phyloP scores from a whole-genome alignment of 2,329 filamentous ascomycete species.

The Fusarium secorum region DNA sequence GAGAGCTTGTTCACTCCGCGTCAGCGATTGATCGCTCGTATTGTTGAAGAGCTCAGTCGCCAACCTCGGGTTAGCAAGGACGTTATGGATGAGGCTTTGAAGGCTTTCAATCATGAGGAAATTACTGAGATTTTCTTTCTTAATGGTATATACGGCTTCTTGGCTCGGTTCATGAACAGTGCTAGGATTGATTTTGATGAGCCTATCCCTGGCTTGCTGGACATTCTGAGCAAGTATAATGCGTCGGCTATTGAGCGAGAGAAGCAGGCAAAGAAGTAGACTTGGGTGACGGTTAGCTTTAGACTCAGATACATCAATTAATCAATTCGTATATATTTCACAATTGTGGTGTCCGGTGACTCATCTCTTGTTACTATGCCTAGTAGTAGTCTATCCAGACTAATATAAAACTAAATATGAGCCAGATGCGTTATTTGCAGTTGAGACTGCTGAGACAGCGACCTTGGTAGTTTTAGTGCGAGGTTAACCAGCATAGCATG shows the following conservation, averaged over 20 bases:
- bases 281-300: accelerated
- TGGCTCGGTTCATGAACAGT: constrained; percentile 10
- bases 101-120: not conserved
- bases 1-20: not conserved
- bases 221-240: constrained; percentile 2
- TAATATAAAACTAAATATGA: not conserved
- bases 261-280: not conserved
- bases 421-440: accelerated
- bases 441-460: not conserved
- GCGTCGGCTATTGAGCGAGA: not conserved
- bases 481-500: no score
- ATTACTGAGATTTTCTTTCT: constrained; percentile 8
- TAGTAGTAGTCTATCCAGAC: not conserved
- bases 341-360: accelerated
- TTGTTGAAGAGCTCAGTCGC: not conserved
- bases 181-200: constrained; percentile 10
- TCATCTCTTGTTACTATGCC: accelerated
- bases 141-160: constrained; percentile 1
- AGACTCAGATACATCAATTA: accelerated
- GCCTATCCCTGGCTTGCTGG: constrained; percentile 4
- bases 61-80: not conserved
- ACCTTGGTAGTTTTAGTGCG: no score
- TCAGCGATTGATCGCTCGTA: constrained; percentile 2
- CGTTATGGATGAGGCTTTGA: not conserved
- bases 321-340: accelerated